phyloP scores from a whole-genome alignment of 352 stramenopile genomes.

The Aphanomyces euteiches region DNA sequence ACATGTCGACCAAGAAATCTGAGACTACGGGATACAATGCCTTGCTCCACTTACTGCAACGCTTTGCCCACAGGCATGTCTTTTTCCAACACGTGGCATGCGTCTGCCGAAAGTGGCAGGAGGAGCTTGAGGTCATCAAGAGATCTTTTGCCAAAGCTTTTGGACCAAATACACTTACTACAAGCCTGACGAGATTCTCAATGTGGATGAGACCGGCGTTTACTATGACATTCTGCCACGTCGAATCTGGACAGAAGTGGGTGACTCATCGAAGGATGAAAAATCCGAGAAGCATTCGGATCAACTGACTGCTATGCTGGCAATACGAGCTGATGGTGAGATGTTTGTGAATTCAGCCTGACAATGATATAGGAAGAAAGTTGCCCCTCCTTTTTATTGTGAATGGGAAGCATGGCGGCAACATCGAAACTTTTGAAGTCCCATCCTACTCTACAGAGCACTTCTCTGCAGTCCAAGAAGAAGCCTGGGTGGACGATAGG shows the following conservation, averaged over 20 bases:
- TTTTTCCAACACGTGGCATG: background rate
- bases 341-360: background rate
- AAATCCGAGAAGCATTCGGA: slow-evolving; percentile 6
- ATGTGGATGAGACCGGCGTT: no score
- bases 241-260: no score
- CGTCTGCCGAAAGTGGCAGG: background rate
- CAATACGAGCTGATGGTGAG: background rate
- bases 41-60: background rate
- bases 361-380: background rate
- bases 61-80: background rate
- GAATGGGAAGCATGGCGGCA: background rate
- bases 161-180: background rate
- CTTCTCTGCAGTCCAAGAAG: slow-evolving; percentile 6
- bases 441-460: background rate
- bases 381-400: slow-evolving; percentile 4
- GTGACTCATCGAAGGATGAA: background rate
- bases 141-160: background rate
- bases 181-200: background rate
- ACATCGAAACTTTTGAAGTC: slow-evolving; percentile 10
- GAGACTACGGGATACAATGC: background rate
- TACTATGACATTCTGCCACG: no score
- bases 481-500: slow-evolving; percentile 9
- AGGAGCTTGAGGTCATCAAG: background rate
- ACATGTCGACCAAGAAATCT: background rate
- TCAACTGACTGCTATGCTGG: background rate